Percentiles rank a stretch among this genome's conserved stretches.
Evolutionary conservation across 306 rosid species (phyloP).

Genomic region (Oemleria cerasiformis): DNA sequence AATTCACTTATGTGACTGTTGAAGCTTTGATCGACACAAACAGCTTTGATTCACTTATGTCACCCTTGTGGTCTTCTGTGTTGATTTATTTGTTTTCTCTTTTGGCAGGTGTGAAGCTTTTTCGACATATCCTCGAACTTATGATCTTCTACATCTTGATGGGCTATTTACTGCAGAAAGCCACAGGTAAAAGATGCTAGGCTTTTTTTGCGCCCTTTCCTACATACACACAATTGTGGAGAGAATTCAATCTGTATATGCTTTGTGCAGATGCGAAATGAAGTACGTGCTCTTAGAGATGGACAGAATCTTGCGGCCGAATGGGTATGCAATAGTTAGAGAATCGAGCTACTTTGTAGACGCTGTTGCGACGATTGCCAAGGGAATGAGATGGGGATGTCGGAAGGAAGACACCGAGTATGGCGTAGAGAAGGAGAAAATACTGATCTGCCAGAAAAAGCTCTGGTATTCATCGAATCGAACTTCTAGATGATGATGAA

Average conservation of each 20-base stretch:
- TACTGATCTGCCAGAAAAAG: conserved; percentile 86
- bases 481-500: conserved; percentile 48
- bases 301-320: conserved; percentile 87
- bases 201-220: not conserved
- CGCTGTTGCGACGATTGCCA: conserved; percentile 57
- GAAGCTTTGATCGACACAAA: not conserved
- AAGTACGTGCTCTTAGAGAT: conserved; percentile 84
- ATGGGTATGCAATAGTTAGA: conserved; percentile 65
- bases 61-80: conserved; percentile 9
- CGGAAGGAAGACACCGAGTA: conserved; percentile 73
- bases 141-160: conserved; percentile 93
- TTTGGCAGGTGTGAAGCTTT: conserved; percentile 93
- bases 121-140: conserved; percentile 95
- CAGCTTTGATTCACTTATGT: not conserved
- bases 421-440: conserved; percentile 67
- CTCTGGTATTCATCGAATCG: conserved; percentile 71
- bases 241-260: not conserved
- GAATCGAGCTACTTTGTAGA: conserved; percentile 79
- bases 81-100: conserved; percentile 22
- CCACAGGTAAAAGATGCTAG: conserved; percentile 59
- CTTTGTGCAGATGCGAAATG: conserved; percentile 76
- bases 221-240: not conserved
- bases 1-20: not conserved
- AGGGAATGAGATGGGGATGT: conserved; percentile 82
- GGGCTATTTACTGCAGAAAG: conserved; percentile 88